phyloP scores from a whole-genome alignment of 768 basidiomycete genomes.

The Panellus pusillus region DNA sequence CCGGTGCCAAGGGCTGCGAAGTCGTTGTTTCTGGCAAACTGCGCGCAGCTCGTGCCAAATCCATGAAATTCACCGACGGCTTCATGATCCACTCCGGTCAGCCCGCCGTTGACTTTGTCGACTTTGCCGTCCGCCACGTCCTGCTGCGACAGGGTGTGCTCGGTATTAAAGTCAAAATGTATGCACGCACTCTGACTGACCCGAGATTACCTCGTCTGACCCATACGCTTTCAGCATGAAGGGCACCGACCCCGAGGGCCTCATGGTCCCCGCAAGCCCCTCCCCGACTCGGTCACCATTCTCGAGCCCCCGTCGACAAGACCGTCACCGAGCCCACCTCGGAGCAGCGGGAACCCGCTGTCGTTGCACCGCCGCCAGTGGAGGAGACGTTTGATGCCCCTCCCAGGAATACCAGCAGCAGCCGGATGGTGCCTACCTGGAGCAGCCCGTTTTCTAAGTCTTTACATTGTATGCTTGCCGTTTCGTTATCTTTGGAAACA shows the following conservation, averaged over 20 bases:
- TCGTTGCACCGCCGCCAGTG: slow-evolving; percentile 49
- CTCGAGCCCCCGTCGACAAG: slow-evolving; percentile 88
- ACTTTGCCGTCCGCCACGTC: slow-evolving; percentile 97
- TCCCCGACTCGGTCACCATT: slow-evolving; percentile 93
- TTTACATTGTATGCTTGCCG: slow-evolving; percentile 19
- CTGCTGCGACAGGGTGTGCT: slow-evolving; percentile 98
- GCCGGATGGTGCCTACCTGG: slow-evolving; percentile 38
- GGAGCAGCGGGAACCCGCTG: slow-evolving; percentile 76
- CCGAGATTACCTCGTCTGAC: not conserved
- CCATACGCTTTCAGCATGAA: slow-evolving; percentile 74
- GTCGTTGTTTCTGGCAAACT: slow-evolving; percentile 99
- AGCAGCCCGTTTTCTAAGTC: slow-evolving; percentile 63
- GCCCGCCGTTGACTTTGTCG: slow-evolving; percentile 94
- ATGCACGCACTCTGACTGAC: slow-evolving; percentile 17
- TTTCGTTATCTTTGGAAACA: slow-evolving; percentile 4
- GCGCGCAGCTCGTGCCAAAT: slow-evolving; percentile 98
- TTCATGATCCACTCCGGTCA: slow-evolving; percentile 99
- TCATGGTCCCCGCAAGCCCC: slow-evolving; percentile 83
- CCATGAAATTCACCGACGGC: slow-evolving; percentile 99
- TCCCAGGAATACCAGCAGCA: slow-evolving; percentile 42
- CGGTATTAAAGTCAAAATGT: slow-evolving; percentile 99
- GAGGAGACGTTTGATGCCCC: slow-evolving; percentile 52
- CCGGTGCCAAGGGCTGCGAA: slow-evolving; percentile 98
- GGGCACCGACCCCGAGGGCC: slow-evolving; percentile 90
- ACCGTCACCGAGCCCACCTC: slow-evolving; percentile 85